Evolutionary conservation across 2,329 filamentous ascomycete species (phyloP).

Genomic region (Diaporthe citrichinensis): DNA sequence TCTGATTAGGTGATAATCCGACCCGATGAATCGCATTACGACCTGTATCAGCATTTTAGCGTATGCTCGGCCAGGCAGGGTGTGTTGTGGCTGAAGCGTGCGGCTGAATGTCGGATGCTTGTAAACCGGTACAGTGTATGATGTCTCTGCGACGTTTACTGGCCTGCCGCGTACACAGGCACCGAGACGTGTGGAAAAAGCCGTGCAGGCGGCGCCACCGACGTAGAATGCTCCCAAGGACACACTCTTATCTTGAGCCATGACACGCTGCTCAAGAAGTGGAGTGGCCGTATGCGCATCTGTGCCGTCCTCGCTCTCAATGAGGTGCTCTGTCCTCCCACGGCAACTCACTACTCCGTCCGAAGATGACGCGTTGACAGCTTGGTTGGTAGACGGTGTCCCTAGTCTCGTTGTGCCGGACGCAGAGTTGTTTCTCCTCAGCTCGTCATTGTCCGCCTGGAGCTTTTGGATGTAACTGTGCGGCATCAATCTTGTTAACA

Average conservation of each 20-base stretch:
- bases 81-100: slow-evolving; percentile 41
- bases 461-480: slow-evolving; percentile 43
- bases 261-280: slow-evolving; percentile 42
- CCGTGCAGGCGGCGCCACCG: slow-evolving; percentile 43
- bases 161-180: slow-evolving; percentile 10
- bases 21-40: slow-evolving; percentile 53
- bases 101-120: slow-evolving; percentile 40
- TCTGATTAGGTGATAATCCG: slow-evolving; percentile 53
- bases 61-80: slow-evolving; percentile 52
- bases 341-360: background rate
- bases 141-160: background rate
- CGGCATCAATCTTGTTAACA: background rate
- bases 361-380: background rate
- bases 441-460: slow-evolving; percentile 41
- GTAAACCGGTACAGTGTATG: slow-evolving; percentile 41
- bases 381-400: background rate
- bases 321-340: background rate
- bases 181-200: slow-evolving; percentile 40
- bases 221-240: slow-evolving; percentile 41
- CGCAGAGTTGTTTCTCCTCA: slow-evolving; percentile 27
- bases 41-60: slow-evolving; percentile 54
- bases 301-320: slow-evolving; percentile 41
- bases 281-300: slow-evolving; percentile 41
- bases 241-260: slow-evolving; percentile 38
- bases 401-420: slow-evolving; percentile 20